Base-by-base conservation (phyloP, 305 asterid species). In the Fraxinus xanthoxyloides region DNA sequence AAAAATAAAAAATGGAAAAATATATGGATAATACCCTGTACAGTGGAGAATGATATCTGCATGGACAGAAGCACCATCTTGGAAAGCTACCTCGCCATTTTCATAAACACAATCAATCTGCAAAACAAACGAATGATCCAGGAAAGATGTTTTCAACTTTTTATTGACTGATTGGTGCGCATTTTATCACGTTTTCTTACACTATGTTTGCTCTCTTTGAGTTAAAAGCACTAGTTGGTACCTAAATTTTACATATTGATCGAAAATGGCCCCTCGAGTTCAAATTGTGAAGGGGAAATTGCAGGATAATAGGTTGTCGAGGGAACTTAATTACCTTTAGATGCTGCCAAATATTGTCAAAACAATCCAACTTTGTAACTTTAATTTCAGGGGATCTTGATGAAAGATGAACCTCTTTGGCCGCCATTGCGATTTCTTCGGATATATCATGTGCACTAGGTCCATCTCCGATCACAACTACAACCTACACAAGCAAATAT, bases 351-450 rank as follows among this genome's bases (percentile, higher is more conserved):
- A 91, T 82, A 81, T 92, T 90, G 63, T 81, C 82, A 61, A 36
- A 32, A 65, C 2, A 75, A 3, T 80, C 90, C 23, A 85, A 32
- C 23, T 86, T 92, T 4, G 85, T 78, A 75, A 80, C 63, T 73
- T 72, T 5, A 54, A 65, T 3, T 2, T 85, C 65, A 1, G 85
- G 80, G 0, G 88, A 84, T 84, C 92, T 91, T 76, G 92, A 88
- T n/a, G 98, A 88, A 54, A 91, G 85, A 88, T 92, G 94, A 81
- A 91, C 91, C 86, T 92, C 85, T 59, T 90, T 91, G n/a, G 97
- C 97, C 15, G 87, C 89, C 0, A 4, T 28, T 0, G 89, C 70
- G 3, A 94, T 86, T 17, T 94, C 95, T n/a, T 24, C 4, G 15
- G 90, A 87, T 5, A 94, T 89, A 83, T 92, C 97, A 17, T 6